A percentile compares a stretch with the other conserved stretches of the same genome.
These are phyloP conservation scores for Aspergillus texensis DNA, from an alignment of 2,329 filamentous ascomycete species.

Conservation along the genomic window DNA sequence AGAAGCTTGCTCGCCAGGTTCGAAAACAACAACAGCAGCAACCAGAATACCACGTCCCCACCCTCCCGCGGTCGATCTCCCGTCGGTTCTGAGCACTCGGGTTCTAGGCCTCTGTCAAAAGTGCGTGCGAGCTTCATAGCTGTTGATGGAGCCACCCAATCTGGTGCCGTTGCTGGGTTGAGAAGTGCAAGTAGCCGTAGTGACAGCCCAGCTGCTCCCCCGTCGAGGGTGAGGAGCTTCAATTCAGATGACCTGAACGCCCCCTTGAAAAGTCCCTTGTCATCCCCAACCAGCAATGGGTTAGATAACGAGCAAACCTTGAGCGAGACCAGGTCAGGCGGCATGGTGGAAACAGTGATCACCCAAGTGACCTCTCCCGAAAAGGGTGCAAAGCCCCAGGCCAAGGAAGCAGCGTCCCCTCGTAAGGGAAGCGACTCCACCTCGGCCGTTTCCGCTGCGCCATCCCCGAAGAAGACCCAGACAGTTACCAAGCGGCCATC, in stretches of 20 bases:
- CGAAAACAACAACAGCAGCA: constrained; percentile 67
- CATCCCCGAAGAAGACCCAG: constrained; percentile 26
- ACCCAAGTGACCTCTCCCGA: neutral
- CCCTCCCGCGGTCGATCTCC: constrained; percentile 73
- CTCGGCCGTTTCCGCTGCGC: constrained; percentile 8
- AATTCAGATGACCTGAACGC: constrained; percentile 35
- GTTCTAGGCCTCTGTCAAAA: constrained; percentile 67
- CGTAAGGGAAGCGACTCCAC: constrained; percentile 22
- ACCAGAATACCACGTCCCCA: constrained; percentile 60
- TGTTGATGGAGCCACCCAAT: constrained; percentile 58
- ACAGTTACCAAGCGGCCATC: constrained; percentile 36
- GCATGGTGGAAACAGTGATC: constrained; percentile 3
- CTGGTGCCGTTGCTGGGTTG: constrained; percentile 45
- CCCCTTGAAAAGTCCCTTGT: constrained; percentile 32
- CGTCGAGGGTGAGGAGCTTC: constrained; percentile 33
- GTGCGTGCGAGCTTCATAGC: constrained; percentile 75
- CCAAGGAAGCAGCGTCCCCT: constrained; percentile 14
- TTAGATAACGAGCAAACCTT: constrained; percentile 17
- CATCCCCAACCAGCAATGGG: constrained; percentile 30
- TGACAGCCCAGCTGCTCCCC: constrained; percentile 31
- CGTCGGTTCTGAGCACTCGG: constrained; percentile 48
- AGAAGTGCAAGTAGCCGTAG: constrained; percentile 43
- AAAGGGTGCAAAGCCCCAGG: neutral
- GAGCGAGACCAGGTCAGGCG: constrained; percentile 6
- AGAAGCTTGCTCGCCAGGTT: constrained; percentile 79